Base-by-base conservation (phyloP, 108 stramenopile genomes). In the Nitzschia sp. region DNA sequence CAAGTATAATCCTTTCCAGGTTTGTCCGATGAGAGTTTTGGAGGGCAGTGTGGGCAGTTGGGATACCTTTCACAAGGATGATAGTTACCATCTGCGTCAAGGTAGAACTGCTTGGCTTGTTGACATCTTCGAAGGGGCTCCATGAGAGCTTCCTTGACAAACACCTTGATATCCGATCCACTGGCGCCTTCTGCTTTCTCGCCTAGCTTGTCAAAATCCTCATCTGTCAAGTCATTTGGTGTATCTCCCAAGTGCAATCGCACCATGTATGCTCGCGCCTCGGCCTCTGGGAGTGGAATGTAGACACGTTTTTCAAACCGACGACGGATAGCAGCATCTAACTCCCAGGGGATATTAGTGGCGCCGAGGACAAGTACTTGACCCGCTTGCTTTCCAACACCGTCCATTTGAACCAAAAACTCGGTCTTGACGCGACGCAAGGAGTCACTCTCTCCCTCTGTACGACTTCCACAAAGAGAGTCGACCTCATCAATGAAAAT, bases 321-420 rank as follows among this genome's bases (percentile, higher is more conserved):
- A 29, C 97, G 92, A 15, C 97, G 89, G 79, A 99, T 99, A 19
- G 99, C 99, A n/a, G 97, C 90, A 87, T 99, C 99, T 38, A 98
- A 69, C 51, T 97, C 96, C 99, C 97, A 98, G 2, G 99, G 99
- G 34, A 96, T 93, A 81, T 99, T 99, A 8, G 98, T 98, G 0
- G 98, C 98, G 0, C 96, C 97, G 52, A 98, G 75, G 0, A 97
- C 93, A 2, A 97, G 75, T 15, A 97, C 80, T 56, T 88, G 86
- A 19, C 81, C 85, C 8, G 90, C 83, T 10, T 76, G 75, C 61
- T 93, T 90, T 14, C 94, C 94, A 15, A 98, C 96, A 40, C 98
- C 98, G 58, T 98, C 94, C 97, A 99, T 97, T 83, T 99, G 99
- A 10, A 99, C 98, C n/a, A 99, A 78, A 78, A 99, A 98, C 73